phyloP scores from a whole-genome alignment of 768 basidiomycete species.

The Xerocomellus amylosporus region DNA sequence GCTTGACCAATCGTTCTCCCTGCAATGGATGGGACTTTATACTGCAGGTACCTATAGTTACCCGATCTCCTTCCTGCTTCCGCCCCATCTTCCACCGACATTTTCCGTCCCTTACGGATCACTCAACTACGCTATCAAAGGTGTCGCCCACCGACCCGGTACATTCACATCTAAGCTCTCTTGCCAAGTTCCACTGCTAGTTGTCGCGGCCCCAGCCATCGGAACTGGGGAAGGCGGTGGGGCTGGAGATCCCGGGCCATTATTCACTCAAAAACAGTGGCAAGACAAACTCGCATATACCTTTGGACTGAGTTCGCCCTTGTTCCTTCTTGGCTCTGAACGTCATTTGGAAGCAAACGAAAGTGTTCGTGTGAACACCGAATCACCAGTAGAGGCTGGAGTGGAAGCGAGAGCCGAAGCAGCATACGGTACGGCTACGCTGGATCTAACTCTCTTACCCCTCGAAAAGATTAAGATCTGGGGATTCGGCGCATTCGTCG shows the following conservation, averaged over 20 bases:
- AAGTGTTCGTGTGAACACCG: background rate
- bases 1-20: background rate
- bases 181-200: constrained; percentile 65
- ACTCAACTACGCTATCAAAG: constrained; percentile 77
- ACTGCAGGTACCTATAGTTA: constrained; percentile 84
- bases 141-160: constrained; percentile 83
- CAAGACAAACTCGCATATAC: constrained; percentile 84
- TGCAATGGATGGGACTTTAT: constrained; percentile 1
- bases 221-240: constrained; percentile 65
- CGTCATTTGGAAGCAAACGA: constrained; percentile 3
- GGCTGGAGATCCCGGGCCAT: constrained; percentile 60
- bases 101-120: constrained; percentile 72
- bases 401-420: constrained; percentile 12
- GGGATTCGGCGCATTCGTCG: constrained; percentile 66
- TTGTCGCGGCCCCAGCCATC: constrained; percentile 74
- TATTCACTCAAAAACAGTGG: constrained; percentile 88
- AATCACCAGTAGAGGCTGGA: background rate
- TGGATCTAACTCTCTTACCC: constrained; percentile 82
- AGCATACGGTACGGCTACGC: constrained; percentile 57
- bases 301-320: constrained; percentile 72
- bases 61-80: constrained; percentile 90
- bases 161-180: constrained; percentile 75
- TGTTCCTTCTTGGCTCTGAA: constrained; percentile 71
- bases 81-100: constrained; percentile 75
- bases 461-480: constrained; percentile 84